These are phyloP conservation scores for Fusarium coffeatum DNA, from an alignment of 2,329 filamentous ascomycete species.

Conservation along the genomic window DNA sequence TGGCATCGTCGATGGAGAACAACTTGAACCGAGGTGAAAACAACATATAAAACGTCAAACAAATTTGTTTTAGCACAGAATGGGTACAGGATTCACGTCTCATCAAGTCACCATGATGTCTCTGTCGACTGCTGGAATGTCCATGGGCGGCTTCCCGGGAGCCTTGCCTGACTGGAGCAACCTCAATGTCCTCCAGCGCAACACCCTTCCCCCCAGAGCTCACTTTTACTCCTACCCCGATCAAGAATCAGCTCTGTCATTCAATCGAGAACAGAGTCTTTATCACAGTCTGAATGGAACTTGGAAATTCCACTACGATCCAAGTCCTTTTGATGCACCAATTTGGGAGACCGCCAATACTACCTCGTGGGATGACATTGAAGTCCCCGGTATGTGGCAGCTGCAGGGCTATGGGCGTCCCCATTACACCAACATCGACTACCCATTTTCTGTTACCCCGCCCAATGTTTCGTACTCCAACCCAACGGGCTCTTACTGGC, in stretches of 20 bases:
- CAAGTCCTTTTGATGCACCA: constrained; percentile 10
- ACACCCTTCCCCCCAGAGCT: constrained; percentile 16
- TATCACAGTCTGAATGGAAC: constrained; percentile 22
- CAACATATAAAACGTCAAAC: background rate
- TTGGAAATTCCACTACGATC: constrained; percentile 29
- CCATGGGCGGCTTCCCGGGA: constrained; percentile 11
- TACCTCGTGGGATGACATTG: constrained; percentile 54
- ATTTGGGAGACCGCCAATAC: constrained; percentile 14
- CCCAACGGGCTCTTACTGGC: constrained; percentile 72
- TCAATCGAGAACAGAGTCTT: background rate
- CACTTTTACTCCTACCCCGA: constrained; percentile 29
- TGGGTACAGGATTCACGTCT: accelerated
- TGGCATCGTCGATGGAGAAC: background rate
- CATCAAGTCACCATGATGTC: constrained; percentile 12
- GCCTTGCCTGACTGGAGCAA: constrained; percentile 18
- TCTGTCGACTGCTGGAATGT: background rate
- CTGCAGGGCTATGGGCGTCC: constrained; percentile 73
- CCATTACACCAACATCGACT: constrained; percentile 77
- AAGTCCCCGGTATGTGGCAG: constrained; percentile 78
- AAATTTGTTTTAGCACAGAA: background rate
- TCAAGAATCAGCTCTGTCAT: constrained; percentile 5
- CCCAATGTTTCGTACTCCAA: constrained; percentile 74
- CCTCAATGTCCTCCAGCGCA: constrained; percentile 11
- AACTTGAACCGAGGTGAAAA: background rate
- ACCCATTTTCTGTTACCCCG: constrained; percentile 74